Base-by-base conservation (phyloP, 2,329 filamentous ascomycete genomes). In the Stagonosporopsis vannaccii region DNA sequence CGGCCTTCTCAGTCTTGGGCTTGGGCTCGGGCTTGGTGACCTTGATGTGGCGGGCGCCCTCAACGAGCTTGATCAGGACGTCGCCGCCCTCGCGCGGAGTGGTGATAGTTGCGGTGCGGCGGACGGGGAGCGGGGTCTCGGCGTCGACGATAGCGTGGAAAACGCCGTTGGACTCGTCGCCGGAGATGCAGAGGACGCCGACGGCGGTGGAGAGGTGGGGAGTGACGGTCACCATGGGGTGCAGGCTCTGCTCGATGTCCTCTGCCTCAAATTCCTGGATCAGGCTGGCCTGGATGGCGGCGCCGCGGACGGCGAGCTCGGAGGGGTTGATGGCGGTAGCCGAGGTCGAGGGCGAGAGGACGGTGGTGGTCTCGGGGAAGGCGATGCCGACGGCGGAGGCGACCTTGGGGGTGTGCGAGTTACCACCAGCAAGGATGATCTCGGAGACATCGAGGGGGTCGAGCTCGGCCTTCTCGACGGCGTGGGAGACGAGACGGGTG, bases 161-260 rank as follows among this genome's bases (percentile, higher is more conserved):
- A 58, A 86, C 80, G 62, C 90, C 87, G 56, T 86, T 82, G 39
- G 79, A 79, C 44, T 83, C 83, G 44, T 87, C 82, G 36, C 80
- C 83, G 13, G 81, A 81, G 55, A 86, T 80, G 66, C 88, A 86
- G 61, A 96, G 84, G 49, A 98, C 90, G 75, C 95, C 95, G 61
- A 99, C 90, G 60, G 94, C 90, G 74, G 93, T 90, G 68, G 87
- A 84, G 61, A 96, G 88, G 81, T 99, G 95, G 69, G 92, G 92
- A 48, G 96, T 92, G 15, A 93, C 94, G 30, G 94, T 97, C 62
- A 99, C 92, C 74, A 92, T 91, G 48, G 95, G 89, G 82, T 99
- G 94, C 43, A 92, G 96, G 61, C 91, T 96, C 83, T 97, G 93
- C 75, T 96, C 91, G 67, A 99, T 96, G 74, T 98, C 94, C 65